Evolutionary conservation across 371 early-diverging fungal genomes (phyloP), one percentile per base, ranked within the genome.

Genomic region (Dipsacomyces acuminosporus): DNA sequence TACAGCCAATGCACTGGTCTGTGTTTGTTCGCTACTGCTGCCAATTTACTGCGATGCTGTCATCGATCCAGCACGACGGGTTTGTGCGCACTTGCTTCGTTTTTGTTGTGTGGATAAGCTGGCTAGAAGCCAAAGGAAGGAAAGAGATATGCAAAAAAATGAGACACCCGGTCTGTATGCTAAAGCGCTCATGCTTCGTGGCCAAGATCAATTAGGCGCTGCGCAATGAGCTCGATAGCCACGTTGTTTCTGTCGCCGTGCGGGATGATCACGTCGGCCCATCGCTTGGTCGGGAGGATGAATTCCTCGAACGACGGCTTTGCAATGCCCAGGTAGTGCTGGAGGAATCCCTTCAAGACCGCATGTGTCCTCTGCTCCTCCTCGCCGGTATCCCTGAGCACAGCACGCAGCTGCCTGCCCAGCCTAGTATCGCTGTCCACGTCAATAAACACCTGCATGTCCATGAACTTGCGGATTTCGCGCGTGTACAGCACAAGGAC

Each of bases 261-360:
- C n/a, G 93, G 91, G 46, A 91, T 84, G 45, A 93, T 84, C 38
- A 93, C 84, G 53, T 93, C 90, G 1, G 91, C 93, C 65, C 78
- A 85, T 48, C 88, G 84, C 64, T 89, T 90, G 17, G 87, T 81
- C 81, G 93, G 91, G 57, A 79, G 75, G 41, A 93, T 80, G 65
- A 85, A 93, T 43, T 91, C 89, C 53, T 91, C 91, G 61, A 88
- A 91, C 59, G 82, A 75, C 6, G 91, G 91, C 72, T 93, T 93
- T 11, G 88, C 88, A 59, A 78, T 82, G n/a, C 77, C 77, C 26
- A 88, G 75, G 56, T 91, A 93, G 41, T 80, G 75, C 19, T 78
- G 75, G 33, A 92, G 67, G 13, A 87, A 74, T 18, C 77, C 64
- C 26, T 34, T 41, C 51, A 61, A 19, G 82, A 78, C 23, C 79